Conservation (phyloP, 1,284 basidiomycete species). For the Tylopilus orsonianus region DNA sequence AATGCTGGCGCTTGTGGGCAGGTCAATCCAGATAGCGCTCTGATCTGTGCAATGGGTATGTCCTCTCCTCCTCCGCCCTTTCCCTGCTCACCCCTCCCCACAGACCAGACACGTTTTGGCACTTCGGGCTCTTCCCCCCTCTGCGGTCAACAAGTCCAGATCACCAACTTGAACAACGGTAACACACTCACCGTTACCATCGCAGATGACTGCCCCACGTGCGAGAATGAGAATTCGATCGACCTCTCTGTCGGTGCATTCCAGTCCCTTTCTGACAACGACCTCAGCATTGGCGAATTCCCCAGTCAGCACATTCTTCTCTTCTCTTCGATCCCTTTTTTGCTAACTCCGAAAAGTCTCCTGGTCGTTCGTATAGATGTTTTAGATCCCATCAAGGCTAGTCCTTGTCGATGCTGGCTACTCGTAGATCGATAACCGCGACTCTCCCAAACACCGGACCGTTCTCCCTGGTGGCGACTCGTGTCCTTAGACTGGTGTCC, state of each 20-base stretch:
- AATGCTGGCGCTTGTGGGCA: conserved; percentile 73
- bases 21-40: conserved; percentile 62
- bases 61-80: conserved; percentile 6
- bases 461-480: conserved; percentile 41
- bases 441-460: not conserved
- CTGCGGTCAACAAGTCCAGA: conserved; percentile 65
- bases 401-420: conserved; percentile 17
- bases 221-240: conserved; percentile 63
- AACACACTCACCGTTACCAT: conserved; percentile 63
- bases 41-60: conserved; percentile 69
- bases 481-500: conserved; percentile 19
- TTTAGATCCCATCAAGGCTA: conserved; percentile 23
- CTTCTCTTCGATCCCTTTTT: not conserved
- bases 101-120: conserved; percentile 54
- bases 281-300: conserved; percentile 56
- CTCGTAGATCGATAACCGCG: not conserved
- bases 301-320: conserved; percentile 47
- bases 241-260: conserved; percentile 84
- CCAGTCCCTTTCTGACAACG: conserved; percentile 47
- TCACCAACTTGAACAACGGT: conserved; percentile 62
- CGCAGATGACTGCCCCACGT: conserved; percentile 86
- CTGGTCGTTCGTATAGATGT: conserved; percentile 43
- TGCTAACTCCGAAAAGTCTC: conserved; percentile 37
- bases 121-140: conserved; percentile 45
- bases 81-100: conserved; percentile 11